Evolutionary conservation across 176 grass and related monocot genomes (phyloP), one percentile per base, ranked within the genome.

Genomic region (Saccharum spontaneum): DNA sequence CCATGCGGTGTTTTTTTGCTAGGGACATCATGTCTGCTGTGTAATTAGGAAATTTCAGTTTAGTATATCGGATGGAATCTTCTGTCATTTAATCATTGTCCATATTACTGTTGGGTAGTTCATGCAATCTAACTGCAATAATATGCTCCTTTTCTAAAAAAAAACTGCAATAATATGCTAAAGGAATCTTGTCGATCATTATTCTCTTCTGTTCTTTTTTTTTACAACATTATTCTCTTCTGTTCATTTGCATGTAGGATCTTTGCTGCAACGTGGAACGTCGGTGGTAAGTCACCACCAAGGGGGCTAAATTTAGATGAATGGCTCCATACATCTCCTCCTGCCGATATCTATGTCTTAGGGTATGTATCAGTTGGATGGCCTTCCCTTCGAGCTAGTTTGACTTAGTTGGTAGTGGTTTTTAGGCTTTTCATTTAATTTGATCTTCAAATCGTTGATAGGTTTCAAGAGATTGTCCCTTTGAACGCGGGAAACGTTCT

Each of bases 401-500:
- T 90, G 22, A 82, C 64, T 50, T 52, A 5, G 9, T 20, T 3
- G 12, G 20, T 57, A 23, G 10, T 76, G 26, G 60, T 43, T 65
- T 80, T 8, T 12, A 54, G 39, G 41, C 67, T 54, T 86, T 72
- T 80, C n/a, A 23, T 17, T 61, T 68, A 79, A 81, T 26, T 89
- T 82, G 30, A 23, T 71, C 34, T 81, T 67, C n/a, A 10, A 22
- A 17, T 57, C 41, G 71, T 82, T 67, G 9, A 6, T 77, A 97
- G 94, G 63, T 97, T 97, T 88, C 94, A 97, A 79, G 94, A 97
- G 84, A 94, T 97, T 81, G 94, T 97, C 67, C 94, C 94, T 60
- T 87, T 97, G 45, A 97, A 97, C 71, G 94, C 94, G 67, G 94
- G 94, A 84, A 97, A 97, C 52, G 94, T 97, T 80, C 89, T 97